These are phyloP conservation scores for Alternaria sp. DNA, from an alignment of 2,329 filamentous ascomycete genomes.

Conservation along the genomic window DNA sequence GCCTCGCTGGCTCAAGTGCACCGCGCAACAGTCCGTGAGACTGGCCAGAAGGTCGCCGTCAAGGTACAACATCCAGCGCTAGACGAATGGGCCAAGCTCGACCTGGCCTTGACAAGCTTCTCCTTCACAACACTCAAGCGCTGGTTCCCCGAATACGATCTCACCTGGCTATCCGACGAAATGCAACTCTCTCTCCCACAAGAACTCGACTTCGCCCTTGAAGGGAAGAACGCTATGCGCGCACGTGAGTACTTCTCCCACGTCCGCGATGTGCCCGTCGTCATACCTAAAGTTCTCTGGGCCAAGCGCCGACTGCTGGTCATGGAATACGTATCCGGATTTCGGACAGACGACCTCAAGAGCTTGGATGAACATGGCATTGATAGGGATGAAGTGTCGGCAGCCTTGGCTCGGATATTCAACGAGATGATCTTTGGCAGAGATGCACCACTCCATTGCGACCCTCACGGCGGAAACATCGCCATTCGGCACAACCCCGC, in stretches of 20 bases:
- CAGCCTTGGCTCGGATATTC: slow-evolving; percentile 88
- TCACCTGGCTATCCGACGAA: slow-evolving; percentile 93
- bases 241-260: slow-evolving; percentile 81
- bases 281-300: slow-evolving; percentile 91
- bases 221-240: slow-evolving; percentile 82
- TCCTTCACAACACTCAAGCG: slow-evolving; percentile 88
- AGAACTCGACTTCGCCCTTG: slow-evolving; percentile 86
- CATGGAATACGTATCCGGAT: slow-evolving; percentile 91
- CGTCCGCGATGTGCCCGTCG: slow-evolving; percentile 75
- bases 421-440: slow-evolving; percentile 99
- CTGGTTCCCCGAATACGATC: slow-evolving; percentile 96
- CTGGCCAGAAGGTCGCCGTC: slow-evolving; percentile 86
- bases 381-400: slow-evolving; percentile 93
- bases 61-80: slow-evolving; percentile 94
- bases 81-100: slow-evolving; percentile 87
- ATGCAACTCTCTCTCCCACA: slow-evolving; percentile 90
- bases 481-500: slow-evolving; percentile 79
- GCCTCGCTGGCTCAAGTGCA: slow-evolving; percentile 96
- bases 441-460: slow-evolving; percentile 88
- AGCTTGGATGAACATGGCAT: slow-evolving; percentile 87
- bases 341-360: slow-evolving; percentile 84
- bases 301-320: slow-evolving; percentile 87
- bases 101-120: slow-evolving; percentile 83
- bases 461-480: slow-evolving; percentile 95
- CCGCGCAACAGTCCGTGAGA: slow-evolving; percentile 80